Base-by-base conservation (phyloP, 2,329 filamentous ascomycete genomes). In the Juglanconis sp. region DNA sequence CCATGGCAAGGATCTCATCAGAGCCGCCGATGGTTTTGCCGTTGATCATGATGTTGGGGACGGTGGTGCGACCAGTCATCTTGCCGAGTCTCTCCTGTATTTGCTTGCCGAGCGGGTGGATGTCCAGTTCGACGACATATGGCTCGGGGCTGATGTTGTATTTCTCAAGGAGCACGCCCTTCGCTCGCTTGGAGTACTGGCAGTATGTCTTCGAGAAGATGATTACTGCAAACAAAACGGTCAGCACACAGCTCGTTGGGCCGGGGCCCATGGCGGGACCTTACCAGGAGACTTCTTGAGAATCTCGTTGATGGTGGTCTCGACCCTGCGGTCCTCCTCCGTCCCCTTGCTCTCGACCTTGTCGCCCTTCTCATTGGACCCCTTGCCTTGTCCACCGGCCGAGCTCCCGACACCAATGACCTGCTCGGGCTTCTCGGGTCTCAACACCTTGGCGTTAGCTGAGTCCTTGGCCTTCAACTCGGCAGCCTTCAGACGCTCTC, bases 191-290 rank as follows among this genome's bases (percentile, higher is more conserved):
- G 55, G 92, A 97, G 76, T 85, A 88, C 1, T 90, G 92, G 74
- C 95, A 99, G 77, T 94, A 96, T 1, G 90, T 86, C 76, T 99
- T 98, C 65, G 92, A 96, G 78, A 98, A 98, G 68, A 99, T 91
- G 72, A 97, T 90, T 62, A 98, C 92, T 95, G 65, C 34, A 36
- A 36, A 24, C 13, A 17, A 24, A 24, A 6, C 7, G 48, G 31
- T 68, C 61, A 68, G 38, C 44, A 32, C 7, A 57, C 54, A 47
- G 50, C 24, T 24, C 24, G 24, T 24, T 24, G 24, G 58, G 10
- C 59, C 15, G 55, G 66, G 32, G 62, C 11, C 44, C 24, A 40
- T 9, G 40, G n/a, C 44, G 17, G 35, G 24, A 51, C 77, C 84
- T 66, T 84, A 96, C 92, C 88, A 15, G 94, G 92, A 3, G 91